Evolutionary conservation across 768 basidiomycete species (phyloP).

Genomic region (Hemileccinum impolitum): DNA sequence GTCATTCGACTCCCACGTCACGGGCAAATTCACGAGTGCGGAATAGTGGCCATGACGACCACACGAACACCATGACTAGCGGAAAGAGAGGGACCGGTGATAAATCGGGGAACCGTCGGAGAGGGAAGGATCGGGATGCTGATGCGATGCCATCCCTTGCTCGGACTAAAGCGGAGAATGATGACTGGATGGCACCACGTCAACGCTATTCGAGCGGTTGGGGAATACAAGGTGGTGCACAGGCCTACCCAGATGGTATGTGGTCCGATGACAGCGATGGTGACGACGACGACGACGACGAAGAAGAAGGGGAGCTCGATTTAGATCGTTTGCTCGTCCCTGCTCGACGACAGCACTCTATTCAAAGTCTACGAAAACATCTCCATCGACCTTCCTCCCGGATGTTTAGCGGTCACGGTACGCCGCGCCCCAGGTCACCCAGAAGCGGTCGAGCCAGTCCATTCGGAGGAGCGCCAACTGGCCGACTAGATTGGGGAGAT

Average conservation of each 20-base stretch:
- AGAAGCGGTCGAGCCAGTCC: constrained; percentile 18
- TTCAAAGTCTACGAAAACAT: constrained; percentile 66
- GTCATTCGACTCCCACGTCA: constrained; percentile 68
- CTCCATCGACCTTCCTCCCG: constrained; percentile 33
- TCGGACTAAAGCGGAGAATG: constrained; percentile 58
- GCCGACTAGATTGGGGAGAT: constrained; percentile 17
- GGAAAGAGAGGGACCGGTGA: constrained; percentile 25
- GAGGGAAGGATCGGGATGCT: constrained; percentile 30
- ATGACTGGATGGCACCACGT: constrained; percentile 43
- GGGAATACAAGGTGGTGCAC: constrained; percentile 24
- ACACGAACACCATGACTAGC: constrained; percentile 8
- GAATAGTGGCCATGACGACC: constrained; percentile 22
- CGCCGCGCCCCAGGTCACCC: constrained; percentile 12
- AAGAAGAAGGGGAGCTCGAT: constrained; percentile 58
- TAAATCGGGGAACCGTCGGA: constrained; percentile 18
- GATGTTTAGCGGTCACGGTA: constrained; percentile 10
- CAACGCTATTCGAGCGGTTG: constrained; percentile 34
- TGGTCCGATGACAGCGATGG: constrained; percentile 29
- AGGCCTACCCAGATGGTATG: constrained; percentile 9
- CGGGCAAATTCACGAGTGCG: constrained; percentile 48
- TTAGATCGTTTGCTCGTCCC: constrained; percentile 66
- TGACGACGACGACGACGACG: constrained; percentile 41
- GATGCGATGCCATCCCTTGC: constrained; percentile 57
- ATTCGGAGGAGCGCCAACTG: constrained; percentile 6
- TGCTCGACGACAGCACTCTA: constrained; percentile 70